Conservation (phyloP, 2,329 filamentous ascomycete species). For the Cercospora beticola region DNA sequence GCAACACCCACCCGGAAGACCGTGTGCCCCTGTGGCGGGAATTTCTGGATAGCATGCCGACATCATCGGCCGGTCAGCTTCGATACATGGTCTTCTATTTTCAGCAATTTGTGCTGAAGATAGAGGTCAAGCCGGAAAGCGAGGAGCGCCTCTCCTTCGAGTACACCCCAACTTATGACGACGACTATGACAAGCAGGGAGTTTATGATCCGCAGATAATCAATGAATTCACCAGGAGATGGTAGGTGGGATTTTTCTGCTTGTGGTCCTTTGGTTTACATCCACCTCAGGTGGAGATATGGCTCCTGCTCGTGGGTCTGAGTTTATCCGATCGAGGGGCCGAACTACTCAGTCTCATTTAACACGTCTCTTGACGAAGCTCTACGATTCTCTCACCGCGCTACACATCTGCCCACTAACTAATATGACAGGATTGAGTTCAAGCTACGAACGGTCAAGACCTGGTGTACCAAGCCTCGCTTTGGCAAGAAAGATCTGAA, state of each 20-base stretch:
- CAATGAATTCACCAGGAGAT: neutral
- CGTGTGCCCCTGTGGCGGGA: neutral
- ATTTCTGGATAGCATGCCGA: neutral
- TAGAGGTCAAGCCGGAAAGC: neutral
- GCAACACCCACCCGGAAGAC: neutral
- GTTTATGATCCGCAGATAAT: neutral
- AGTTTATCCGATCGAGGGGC: neutral
- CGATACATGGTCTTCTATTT: neutral
- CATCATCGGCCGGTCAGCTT: neutral
- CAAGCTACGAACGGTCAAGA: neutral
- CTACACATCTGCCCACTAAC: neutral
- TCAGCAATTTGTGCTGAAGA: neutral
- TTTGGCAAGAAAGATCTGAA: conserved; percentile 1
- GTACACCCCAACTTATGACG: neutral
- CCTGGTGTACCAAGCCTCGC: neutral
- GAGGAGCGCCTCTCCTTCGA: neutral
- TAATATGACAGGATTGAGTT: neutral
- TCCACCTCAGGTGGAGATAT: neutral
- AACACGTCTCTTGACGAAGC: neutral
- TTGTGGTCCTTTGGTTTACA: neutral
- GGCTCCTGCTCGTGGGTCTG: neutral
- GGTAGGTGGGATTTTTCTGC: neutral
- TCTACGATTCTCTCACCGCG: neutral
- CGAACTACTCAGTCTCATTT: neutral
- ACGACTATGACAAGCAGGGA: neutral